Evolutionary conservation across 768 basidiomycete species (phyloP), one percentile per base, ranked within the genome.

Genomic region (Trametes gibbosa): DNA sequence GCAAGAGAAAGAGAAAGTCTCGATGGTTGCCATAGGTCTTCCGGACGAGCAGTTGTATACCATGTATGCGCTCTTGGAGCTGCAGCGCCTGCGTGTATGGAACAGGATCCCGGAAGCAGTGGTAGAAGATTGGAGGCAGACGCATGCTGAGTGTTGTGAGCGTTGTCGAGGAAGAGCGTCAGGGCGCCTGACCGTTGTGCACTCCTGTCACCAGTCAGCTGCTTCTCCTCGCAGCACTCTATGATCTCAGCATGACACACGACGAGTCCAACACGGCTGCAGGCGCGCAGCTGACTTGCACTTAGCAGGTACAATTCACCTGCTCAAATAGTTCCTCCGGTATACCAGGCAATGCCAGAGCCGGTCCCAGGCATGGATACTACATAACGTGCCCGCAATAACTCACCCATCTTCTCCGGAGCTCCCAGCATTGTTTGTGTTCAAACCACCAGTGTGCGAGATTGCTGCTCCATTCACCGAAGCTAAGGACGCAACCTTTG

Each of bases 61-160:
- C 73, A 67, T 94, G 87, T 12, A 94, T 75, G 49, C 69, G 77
- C 64, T 93, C 86, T 69, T 94, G 92, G 3, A 94, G 74, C 2
- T 76, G 76, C 40, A 92, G 81, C 0, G 88, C 84, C 37, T 76
- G 77, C 8, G 74, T 70, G 69, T 97, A 98, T 0, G 92, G 89
- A 35, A 97, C 69, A 24, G 94, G 95, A n/a, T 73, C 75, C 34
- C 73, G 75, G 73, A 96, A 95, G 68, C 83, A 77, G 69, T 96
- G 90, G 72, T 86, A 93, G 62, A 87, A 72, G 52, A 95, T 77
- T 10, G 92, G 87, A 21, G 85, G 81, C 32, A 84, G 59, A 5
- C 41, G 68, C 76, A 78, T 79, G 45, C 14, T 51, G 32, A 51
- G 3, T 13, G 46, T 42, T 23, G 50, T 53, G 27, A 43, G 13